Base-by-base conservation (phyloP, 805 yeast genomes). In the Candida michaelii region DNA sequence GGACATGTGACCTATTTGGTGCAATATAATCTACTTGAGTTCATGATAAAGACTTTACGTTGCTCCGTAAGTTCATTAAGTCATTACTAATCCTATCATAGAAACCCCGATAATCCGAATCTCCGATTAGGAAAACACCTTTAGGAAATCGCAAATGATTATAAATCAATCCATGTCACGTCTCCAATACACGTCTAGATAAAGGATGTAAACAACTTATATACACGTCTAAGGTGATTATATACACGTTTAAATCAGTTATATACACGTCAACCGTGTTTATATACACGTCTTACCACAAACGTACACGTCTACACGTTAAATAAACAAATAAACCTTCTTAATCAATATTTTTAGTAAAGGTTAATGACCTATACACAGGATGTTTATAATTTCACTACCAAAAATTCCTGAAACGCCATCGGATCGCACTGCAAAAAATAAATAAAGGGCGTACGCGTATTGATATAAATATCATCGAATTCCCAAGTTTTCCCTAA, bases 331-430 rank as follows among this genome's bases (percentile, higher is more conserved):
- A 35, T 31, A 35, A 18, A 31, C 25, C 35, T 3, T 4, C 12
- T 31, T 18, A 18, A 18, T 25, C 29, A 25, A 25, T 4, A 25
- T 25, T 4, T 11, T 11, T 25, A 25, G 29, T 25, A 31, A 31
- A 18, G 35, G 35, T 31, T 11, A 14, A 18, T 12, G 17, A 15
- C 4, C n/a, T 10, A 24, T 34, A 23, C 15, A 24, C 37, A 25
- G 37, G 37, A 34, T 36, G 39, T 36, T 37, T 37, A 30, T 34
- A 38, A 38, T 23, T 38, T 24, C 40, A 27, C 7, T 5, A 9
- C 29, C 29, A 21, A 21, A 21, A 9, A 12, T 17, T 19, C 35
- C 30, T 27, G 27, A 38, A 30, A 23, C 32, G 33, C 32, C 27
- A 37, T 27, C 27, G 23, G 8, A 19, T 25, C 27, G 25, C 42